phyloP scores from a whole-genome alignment of 805 yeast genomes.

The Nakazawaea peltata region DNA sequence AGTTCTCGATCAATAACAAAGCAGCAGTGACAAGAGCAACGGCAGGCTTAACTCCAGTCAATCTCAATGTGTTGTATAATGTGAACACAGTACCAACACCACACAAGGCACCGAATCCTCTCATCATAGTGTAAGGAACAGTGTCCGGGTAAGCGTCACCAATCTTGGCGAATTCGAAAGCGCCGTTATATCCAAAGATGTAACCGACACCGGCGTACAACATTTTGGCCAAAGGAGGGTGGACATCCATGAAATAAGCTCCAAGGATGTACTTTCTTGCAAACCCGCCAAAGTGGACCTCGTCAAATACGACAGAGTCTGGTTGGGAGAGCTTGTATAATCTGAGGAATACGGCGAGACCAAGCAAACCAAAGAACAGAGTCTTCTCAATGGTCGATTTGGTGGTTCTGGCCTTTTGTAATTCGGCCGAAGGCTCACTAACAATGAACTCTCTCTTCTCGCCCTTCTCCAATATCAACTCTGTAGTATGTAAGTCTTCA shows the following conservation, averaged over 20 bases:
- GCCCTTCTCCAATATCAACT: slow-evolving; percentile 42
- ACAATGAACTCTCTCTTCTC: slow-evolving; percentile 44
- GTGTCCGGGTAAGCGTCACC: slow-evolving; percentile 53
- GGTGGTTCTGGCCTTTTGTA: slow-evolving; percentile 33
- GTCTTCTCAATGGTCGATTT: slow-evolving; percentile 26
- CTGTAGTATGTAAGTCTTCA: slow-evolving; percentile 22
- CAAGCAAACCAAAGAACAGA: slow-evolving; percentile 33
- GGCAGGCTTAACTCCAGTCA: slow-evolving; percentile 61
- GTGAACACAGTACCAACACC: slow-evolving; percentile 64
- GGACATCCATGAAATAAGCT: slow-evolving; percentile 61
- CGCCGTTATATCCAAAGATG: slow-evolving; percentile 65
- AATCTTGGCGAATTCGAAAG: slow-evolving; percentile 57
- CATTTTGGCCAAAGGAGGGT: slow-evolving; percentile 77
- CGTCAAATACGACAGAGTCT: slow-evolving; percentile 82
- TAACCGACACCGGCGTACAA: slow-evolving; percentile 63
- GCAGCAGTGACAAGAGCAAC: slow-evolving; percentile 52
- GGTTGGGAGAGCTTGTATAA: slow-evolving; percentile 58
- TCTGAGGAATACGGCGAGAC: slow-evolving; percentile 52
- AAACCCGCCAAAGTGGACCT: slow-evolving; percentile 95
- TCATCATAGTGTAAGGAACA: slow-evolving; percentile 62
- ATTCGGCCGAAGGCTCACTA: slow-evolving; percentile 37
- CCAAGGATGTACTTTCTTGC: slow-evolving; percentile 73
- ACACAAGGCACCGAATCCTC: slow-evolving; percentile 58
- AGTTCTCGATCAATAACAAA: slow-evolving; percentile 56
- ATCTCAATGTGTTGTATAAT: slow-evolving; percentile 59